These are phyloP conservation scores for Periconia digitata DNA, from an alignment of 2,329 filamentous ascomycete species.

Conservation along the genomic window DNA sequence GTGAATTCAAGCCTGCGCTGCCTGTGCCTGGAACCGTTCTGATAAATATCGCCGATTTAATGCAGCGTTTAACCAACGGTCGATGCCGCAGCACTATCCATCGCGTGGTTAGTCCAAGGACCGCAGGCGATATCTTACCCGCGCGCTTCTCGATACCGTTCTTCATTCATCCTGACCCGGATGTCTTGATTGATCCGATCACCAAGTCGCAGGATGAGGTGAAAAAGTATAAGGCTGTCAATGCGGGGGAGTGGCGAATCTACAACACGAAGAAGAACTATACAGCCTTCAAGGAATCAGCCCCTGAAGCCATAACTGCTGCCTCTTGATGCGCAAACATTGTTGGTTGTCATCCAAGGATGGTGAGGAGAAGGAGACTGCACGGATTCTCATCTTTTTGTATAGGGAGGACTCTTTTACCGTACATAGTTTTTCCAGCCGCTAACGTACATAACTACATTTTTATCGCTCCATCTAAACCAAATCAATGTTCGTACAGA, in stretches of 20 bases:
- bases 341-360: too few species aligned
- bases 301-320: not conserved
- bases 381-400: too few species aligned
- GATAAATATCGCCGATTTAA: constrained; percentile 28
- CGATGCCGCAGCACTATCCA: constrained; percentile 41
- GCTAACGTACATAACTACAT: too few species aligned
- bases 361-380: too few species aligned
- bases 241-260: constrained; percentile 37
- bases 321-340: too few species aligned
- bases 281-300: constrained; percentile 4
- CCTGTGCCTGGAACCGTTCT: constrained; percentile 25
- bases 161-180: constrained; percentile 41
- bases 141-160: constrained; percentile 44
- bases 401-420: too few species aligned
- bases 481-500: too few species aligned
- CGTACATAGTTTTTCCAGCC: too few species aligned
- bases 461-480: too few species aligned
- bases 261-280: constrained; percentile 38
- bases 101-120: constrained; percentile 36
- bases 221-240: constrained; percentile 42
- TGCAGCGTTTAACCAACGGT: constrained; percentile 29
- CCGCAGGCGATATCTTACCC: constrained; percentile 26
- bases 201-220: constrained; percentile 34
- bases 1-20: constrained; percentile 26
- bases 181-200: constrained; percentile 38